These are phyloP conservation scores for Fallopia convolvulus DNA, from an alignment of 148 eudicot species.

Conservation along the genomic window DNA sequence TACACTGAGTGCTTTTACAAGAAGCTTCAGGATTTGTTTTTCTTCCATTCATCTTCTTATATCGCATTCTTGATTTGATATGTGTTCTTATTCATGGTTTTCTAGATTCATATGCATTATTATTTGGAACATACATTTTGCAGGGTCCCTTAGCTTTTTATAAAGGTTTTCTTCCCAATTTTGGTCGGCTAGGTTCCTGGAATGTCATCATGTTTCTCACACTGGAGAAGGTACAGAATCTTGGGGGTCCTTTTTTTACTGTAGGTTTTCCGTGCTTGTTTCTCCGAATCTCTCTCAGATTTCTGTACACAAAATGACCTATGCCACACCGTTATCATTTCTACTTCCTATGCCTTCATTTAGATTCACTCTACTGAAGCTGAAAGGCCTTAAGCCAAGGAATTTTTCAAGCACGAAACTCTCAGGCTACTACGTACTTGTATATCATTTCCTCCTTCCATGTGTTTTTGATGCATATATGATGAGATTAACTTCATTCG, in stretches of 20 bases:
- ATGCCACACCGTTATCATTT: not conserved
- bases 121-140: slow-evolving; percentile 11
- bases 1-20: not conserved
- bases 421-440: not conserved
- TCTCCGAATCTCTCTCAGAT: not conserved
- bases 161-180: slow-evolving; percentile 82
- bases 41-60: not conserved
- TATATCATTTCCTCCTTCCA: not conserved
- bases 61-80: not conserved
- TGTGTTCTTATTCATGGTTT: not conserved
- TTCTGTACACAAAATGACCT: not conserved
- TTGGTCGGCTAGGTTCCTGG: slow-evolving; percentile 78
- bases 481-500: not conserved
- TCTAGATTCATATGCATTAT: not conserved
- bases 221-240: slow-evolving; percentile 64
- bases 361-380: not conserved
- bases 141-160: slow-evolving; percentile 88
- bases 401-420: not conserved
- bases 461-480: not conserved
- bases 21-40: not conserved
- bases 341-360: not conserved
- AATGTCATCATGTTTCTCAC: slow-evolving; percentile 83
- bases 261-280: not conserved
- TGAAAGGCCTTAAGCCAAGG: not conserved
- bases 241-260: not conserved